These are phyloP conservation scores for Lichtheimia hyalospora DNA, from an alignment of 371 early-diverging fungal genomes.

Conservation along the genomic window DNA sequence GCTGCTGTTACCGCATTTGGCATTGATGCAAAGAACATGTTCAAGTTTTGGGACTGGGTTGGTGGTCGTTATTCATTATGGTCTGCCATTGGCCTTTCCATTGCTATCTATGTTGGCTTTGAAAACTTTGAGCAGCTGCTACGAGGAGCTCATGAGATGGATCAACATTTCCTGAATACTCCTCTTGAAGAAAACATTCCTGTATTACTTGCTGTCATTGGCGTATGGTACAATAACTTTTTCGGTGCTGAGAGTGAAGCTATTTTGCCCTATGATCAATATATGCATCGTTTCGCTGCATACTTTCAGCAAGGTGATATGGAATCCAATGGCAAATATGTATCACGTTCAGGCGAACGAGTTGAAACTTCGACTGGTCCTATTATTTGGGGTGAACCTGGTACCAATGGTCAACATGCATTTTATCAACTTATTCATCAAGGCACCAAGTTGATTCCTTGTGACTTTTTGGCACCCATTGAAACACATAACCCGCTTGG, in stretches of 20 bases:
- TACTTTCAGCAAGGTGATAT: constrained; percentile 99
- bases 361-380: constrained; percentile 91
- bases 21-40: constrained; percentile 93
- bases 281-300: constrained; percentile 94
- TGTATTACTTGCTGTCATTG: constrained; percentile 87
- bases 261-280: constrained; percentile 98
- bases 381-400: constrained; percentile 99
- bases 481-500: constrained; percentile 84
- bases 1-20: constrained; percentile 89
- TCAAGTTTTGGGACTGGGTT: constrained; percentile 99
- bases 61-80: constrained; percentile 99
- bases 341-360: constrained; percentile 75
- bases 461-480: constrained; percentile 96
- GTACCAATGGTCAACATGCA: constrained; percentile 99
- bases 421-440: constrained; percentile 99
- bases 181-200: constrained; percentile 94
- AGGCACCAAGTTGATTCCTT: constrained; percentile 94
- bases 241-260: constrained; percentile 94
- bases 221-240: constrained; percentile 98
- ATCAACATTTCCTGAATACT: constrained; percentile 89
- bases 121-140: constrained; percentile 94
- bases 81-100: constrained; percentile 98
- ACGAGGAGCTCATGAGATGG: constrained; percentile 95
- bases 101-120: constrained; percentile 93
- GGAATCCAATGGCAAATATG: constrained; percentile 99